phyloP scores from a whole-genome alignment of 2,329 filamentous ascomycete genomes.

The Colletotrichum lupini region DNA sequence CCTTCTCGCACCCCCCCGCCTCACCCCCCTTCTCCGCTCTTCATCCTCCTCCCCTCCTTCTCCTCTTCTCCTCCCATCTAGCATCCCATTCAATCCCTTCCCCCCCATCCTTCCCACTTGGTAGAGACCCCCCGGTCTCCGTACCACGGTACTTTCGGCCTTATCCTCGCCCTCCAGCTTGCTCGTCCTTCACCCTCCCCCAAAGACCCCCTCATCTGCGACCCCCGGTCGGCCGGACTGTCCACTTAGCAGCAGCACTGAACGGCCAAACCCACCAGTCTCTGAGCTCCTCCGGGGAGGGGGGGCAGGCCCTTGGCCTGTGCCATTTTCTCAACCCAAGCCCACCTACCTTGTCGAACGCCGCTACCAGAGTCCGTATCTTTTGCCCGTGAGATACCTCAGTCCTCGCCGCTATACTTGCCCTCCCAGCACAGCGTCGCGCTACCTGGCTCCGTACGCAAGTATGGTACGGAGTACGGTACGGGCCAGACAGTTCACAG shows the following conservation, averaged over 20 bases:
- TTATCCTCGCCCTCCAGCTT: neutral
- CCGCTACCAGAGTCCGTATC: conserved; percentile 12
- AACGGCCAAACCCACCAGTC: conserved; percentile 29
- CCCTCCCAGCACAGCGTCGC: neutral
- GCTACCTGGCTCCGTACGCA: neutral
- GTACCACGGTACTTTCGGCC: conserved; percentile 9
- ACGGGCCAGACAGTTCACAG: neutral
- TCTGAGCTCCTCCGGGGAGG: conserved; percentile 20
- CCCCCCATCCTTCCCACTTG: neutral
- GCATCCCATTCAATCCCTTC: conserved; percentile 17
- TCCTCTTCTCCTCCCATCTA: neutral
- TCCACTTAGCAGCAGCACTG: conserved; percentile 24
- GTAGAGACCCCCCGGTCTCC: conserved; percentile 3
- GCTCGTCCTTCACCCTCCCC: neutral
- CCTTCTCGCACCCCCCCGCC: neutral
- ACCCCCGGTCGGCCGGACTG: conserved; percentile 30
- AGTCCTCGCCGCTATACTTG: neutral
- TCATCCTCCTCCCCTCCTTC: neutral
- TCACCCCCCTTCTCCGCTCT: neutral
- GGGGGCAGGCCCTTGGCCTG: conserved; percentile 18
- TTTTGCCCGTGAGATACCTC: neutral
- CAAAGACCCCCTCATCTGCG: conserved; percentile 1
- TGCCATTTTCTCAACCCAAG: conserved; percentile 34
- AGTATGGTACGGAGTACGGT: neutral
- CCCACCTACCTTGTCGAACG: conserved; percentile 27